Conservation (phyloP, 2,329 filamentous ascomycete genomes). For the Xylaria sp. region DNA sequence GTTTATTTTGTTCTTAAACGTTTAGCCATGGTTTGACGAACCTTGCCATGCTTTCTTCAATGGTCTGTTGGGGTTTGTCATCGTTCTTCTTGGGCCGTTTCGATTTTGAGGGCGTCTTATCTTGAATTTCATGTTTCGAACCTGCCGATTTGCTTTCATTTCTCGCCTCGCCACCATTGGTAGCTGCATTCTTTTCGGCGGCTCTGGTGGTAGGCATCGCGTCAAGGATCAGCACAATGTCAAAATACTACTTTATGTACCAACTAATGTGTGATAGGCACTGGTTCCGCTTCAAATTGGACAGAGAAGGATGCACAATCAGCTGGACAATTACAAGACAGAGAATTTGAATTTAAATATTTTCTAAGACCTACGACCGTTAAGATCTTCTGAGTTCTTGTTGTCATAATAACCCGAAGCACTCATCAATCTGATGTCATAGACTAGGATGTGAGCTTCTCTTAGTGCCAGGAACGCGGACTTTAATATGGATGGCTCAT, state of each 20-base stretch:
- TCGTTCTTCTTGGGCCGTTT: constrained; percentile 54
- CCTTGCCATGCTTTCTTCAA: constrained; percentile 62
- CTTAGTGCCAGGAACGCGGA: constrained; percentile 13
- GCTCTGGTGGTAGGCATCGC: constrained; percentile 45
- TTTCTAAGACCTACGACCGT: not conserved
- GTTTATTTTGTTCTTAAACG: constrained; percentile 5
- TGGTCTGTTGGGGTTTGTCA: constrained; percentile 60
- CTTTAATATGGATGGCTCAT: constrained; percentile 6
- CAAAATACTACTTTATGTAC: not conserved
- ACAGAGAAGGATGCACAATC: not conserved
- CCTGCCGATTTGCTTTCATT: constrained; percentile 42
- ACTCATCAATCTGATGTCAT: constrained; percentile 38
- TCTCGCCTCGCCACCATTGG: constrained; percentile 19
- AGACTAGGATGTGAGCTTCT: constrained; percentile 16
- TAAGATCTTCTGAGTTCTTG: not conserved
- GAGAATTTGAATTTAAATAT: not conserved
- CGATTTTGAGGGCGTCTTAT: constrained; percentile 50
- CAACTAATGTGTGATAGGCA: constrained; percentile 1
- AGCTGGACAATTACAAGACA: not conserved
- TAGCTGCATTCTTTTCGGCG: constrained; percentile 36
- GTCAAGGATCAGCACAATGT: not conserved
- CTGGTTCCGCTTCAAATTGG: not conserved
- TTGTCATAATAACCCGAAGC: constrained; percentile 28
- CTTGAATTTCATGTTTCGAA: constrained; percentile 52
- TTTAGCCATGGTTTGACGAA: constrained; percentile 22